Conservation (phyloP, 129 eudicot genomes). For the Apium graveolens region DNA sequence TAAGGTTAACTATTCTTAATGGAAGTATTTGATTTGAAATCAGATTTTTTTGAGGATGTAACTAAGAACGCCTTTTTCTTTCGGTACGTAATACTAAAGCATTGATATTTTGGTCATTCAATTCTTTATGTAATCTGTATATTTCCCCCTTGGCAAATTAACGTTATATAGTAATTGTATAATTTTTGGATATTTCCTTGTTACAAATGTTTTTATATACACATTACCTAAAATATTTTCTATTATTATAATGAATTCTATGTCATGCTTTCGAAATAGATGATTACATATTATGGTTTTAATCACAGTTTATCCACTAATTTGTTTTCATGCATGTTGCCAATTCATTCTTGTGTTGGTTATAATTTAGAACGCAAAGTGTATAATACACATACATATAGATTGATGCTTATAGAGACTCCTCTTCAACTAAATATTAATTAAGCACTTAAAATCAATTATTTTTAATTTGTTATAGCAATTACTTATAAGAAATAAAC, state of each 20-base stretch:
- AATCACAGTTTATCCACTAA: too few relatives aligned
- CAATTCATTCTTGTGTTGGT: background rate
- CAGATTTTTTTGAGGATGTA: background rate
- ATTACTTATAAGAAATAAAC: background rate
- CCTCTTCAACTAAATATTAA: background rate
- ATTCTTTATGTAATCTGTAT: background rate
- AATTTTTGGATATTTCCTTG: background rate
- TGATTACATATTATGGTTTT: background rate
- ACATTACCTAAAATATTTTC: too few relatives aligned
- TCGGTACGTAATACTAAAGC: background rate
- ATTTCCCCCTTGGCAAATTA: background rate
- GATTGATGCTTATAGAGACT: background rate
- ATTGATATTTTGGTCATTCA: background rate
- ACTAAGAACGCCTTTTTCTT: background rate
- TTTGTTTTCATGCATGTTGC: background rate
- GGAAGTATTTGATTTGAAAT: background rate
- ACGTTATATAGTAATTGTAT: too few relatives aligned
- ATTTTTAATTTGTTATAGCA: background rate
- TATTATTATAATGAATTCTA: too few relatives aligned
- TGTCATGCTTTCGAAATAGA: background rate
- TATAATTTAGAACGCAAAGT: too few relatives aligned
- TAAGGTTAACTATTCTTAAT: background rate
- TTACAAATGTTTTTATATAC: background rate
- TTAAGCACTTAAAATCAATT: background rate
- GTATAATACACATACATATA: background rate